These are phyloP conservation scores for Penicillium hordei DNA, from an alignment of 2,329 filamentous ascomycete genomes.

Conservation along the genomic window DNA sequence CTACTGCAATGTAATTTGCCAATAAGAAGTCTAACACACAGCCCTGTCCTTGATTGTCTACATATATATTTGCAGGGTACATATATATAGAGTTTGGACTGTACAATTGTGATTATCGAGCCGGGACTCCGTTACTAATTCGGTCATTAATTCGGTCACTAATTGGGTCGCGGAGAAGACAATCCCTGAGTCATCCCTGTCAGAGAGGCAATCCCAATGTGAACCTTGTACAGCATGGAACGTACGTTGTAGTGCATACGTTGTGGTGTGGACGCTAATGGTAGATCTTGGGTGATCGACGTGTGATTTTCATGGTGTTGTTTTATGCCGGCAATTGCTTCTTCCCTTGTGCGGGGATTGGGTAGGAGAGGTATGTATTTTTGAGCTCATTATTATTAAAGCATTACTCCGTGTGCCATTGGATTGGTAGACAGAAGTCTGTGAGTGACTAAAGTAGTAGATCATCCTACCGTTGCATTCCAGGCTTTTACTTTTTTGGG, in stretches of 20 bases:
- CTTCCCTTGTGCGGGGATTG: constrained; percentile 12
- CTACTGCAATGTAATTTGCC: neutral
- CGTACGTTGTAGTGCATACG: neutral
- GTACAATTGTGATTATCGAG: neutral
- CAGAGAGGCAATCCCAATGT: neutral
- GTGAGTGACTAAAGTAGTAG: constrained; percentile 7
- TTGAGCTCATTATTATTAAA: neutral
- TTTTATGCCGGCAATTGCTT: constrained; percentile 15
- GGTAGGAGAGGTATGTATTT: neutral
- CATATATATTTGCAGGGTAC: neutral
- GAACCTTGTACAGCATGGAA: neutral
- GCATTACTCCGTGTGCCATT: neutral
- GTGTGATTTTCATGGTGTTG: neutral
- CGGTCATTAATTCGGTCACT: neutral
- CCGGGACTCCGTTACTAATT: neutral
- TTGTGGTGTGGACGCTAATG: constrained; percentile 8
- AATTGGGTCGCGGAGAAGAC: neutral
- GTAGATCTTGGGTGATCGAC: constrained; percentile 22
- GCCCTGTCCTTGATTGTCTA: neutral
- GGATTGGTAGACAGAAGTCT: neutral
- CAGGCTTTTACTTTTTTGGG: neutral
- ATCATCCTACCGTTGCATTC: constrained; percentile 26
- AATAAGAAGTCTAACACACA: neutral
- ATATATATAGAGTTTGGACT: constrained; percentile 1
- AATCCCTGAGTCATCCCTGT: neutral